Conservation (phyloP, 202 grass and related monocot species). For the Musa balbisiana region DNA sequence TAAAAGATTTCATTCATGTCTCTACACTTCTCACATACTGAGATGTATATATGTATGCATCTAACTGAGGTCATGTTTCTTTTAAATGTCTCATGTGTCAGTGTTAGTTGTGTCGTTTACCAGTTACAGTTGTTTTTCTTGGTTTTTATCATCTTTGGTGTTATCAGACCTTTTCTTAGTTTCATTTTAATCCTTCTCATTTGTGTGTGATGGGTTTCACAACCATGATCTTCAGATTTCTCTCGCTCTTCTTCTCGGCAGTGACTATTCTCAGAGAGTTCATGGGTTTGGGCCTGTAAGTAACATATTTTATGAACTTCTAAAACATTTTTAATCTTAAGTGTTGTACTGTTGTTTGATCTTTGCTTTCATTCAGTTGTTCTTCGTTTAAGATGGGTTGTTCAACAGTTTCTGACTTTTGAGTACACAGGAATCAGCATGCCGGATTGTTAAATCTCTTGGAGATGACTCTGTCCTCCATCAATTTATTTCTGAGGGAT, state of each 20-base stretch:
- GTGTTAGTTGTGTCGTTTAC: not conserved
- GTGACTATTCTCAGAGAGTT: slow-evolving; percentile 85
- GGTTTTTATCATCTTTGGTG: not conserved
- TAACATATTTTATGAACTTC: slow-evolving; percentile 10
- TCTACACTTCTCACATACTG: too few species aligned
- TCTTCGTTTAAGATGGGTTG: not conserved
- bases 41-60: not conserved
- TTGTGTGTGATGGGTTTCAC: slow-evolving; percentile 6
- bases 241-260: slow-evolving; percentile 81
- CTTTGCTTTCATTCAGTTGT: not conserved
- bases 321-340: not conserved
- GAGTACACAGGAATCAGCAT: slow-evolving; percentile 63
- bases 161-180: not conserved
- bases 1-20: too few species aligned
- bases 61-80: not conserved
- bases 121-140: not conserved
- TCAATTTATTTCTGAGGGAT: slow-evolving; percentile 56
- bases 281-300: slow-evolving; percentile 72
- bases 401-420: slow-evolving; percentile 12
- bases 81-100: not conserved
- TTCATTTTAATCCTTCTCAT: not conserved
- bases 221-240: slow-evolving; percentile 58
- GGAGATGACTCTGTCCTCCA: slow-evolving; percentile 64
- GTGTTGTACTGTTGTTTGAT: not conserved
- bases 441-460: slow-evolving; percentile 74